Evolutionary conservation across 495 filamentous ascomycete genomes (phyloP).

Genomic region (Lophiostoma macrostomum): DNA sequence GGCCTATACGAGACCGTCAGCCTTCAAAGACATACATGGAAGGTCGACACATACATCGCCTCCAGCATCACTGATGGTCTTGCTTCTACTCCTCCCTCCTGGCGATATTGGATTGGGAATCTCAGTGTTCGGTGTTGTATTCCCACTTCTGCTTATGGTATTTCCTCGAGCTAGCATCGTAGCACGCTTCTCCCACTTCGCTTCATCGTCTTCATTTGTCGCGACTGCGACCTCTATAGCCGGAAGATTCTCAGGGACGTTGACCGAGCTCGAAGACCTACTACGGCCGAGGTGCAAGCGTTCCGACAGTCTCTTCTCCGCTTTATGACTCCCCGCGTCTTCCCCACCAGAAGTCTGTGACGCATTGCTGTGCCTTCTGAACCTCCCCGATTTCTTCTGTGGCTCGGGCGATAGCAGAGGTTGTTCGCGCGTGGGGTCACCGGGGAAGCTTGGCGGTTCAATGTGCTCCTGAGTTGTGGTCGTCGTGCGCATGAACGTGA

Average conservation of each 20-base stretch:
- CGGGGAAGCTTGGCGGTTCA: constrained; percentile 56
- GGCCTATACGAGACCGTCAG: constrained; percentile 48
- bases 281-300: constrained; percentile 62
- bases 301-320: constrained; percentile 55
- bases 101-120: constrained; percentile 37
- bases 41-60: constrained; percentile 36
- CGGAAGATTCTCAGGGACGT: constrained; percentile 77
- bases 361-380: constrained; percentile 48
- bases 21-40: too few species aligned
- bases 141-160: constrained; percentile 37
- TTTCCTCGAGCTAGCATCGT: constrained; percentile 76
- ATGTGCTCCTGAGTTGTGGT: constrained; percentile 77
- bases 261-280: constrained; percentile 57
- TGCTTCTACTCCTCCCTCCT: constrained; percentile 16
- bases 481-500: constrained; percentile 82
- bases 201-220: constrained; percentile 48
- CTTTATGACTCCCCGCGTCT: constrained; percentile 44
- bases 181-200: constrained; percentile 82
- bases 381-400: constrained; percentile 37
- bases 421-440: constrained; percentile 37
- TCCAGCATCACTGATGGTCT: constrained; percentile 35
- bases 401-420: constrained; percentile 30
- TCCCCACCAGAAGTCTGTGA: constrained; percentile 29
- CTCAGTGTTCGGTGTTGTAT: constrained; percentile 46
- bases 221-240: constrained; percentile 46